phyloP scores from a whole-genome alignment of 1,284 basidiomycete genomes.

The Gomphus sp. region DNA sequence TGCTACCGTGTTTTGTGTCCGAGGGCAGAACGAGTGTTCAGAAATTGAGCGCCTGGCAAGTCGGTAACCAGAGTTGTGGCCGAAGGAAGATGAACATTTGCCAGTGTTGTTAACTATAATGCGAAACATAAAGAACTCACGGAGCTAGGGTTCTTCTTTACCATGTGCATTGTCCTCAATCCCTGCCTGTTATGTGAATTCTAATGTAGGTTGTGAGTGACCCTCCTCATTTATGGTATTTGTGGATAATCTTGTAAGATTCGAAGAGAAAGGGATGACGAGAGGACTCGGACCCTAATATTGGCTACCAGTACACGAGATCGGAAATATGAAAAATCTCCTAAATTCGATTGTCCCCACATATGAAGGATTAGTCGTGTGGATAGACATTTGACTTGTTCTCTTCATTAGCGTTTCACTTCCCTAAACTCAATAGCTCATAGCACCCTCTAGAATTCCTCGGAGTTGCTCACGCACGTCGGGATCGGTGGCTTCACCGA shows the following conservation, averaged over 20 bases:
- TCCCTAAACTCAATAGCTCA: slow-evolving; percentile 49
- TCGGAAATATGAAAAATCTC: no score
- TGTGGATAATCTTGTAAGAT: no score
- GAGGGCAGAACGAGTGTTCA: slow-evolving; percentile 43
- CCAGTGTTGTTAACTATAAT: background rate
- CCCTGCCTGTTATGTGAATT: no score
- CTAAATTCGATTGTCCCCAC: no score
- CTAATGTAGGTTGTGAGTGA: no score
- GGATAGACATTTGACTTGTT: background rate
- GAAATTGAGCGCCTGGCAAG: slow-evolving; percentile 38
- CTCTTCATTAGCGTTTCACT: background rate
- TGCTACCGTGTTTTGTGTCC: slow-evolving; percentile 46
- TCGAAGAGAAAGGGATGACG: no score
- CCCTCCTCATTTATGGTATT: no score
- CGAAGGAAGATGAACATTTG: background rate
- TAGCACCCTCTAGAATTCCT: slow-evolving; percentile 64
- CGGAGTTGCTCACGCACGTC: slow-evolving; percentile 75
- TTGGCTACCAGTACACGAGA: no score
- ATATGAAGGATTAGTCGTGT: background rate
- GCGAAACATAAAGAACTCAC: no score
- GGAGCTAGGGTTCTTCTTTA: no score
- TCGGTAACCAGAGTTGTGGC: background rate
- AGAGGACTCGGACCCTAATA: no score
- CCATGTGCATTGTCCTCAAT: no score
- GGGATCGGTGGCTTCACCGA: slow-evolving; percentile 69